phyloP scores from a whole-genome alignment of 768 basidiomycete genomes.

The Imleria badia region DNA sequence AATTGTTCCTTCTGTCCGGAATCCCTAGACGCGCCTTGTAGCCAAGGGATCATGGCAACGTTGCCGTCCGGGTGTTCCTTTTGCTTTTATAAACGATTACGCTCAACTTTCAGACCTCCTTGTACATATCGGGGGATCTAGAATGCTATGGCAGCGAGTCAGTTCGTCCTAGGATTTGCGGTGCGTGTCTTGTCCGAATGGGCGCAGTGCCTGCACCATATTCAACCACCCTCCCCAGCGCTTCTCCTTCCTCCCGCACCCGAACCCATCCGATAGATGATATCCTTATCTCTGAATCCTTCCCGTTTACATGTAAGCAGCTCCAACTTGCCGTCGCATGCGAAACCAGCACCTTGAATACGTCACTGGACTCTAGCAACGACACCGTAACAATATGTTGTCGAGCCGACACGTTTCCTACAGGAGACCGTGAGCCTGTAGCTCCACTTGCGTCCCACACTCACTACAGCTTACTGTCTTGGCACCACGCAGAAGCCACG shows the following conservation, averaged over 20 bases:
- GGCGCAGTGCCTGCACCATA: constrained; percentile 8
- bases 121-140: constrained; percentile 33
- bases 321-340: not conserved
- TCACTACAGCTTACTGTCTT: not conserved
- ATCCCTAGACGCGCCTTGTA: constrained; percentile 4
- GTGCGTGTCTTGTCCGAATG: constrained; percentile 15
- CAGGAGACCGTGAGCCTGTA: not conserved
- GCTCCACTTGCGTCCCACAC: not conserved
- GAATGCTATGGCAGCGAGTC: constrained; percentile 11
- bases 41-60: constrained; percentile 12
- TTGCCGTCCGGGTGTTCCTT: constrained; percentile 6
- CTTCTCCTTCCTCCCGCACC: constrained; percentile 11
- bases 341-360: not conserved
- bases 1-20: constrained; percentile 14
- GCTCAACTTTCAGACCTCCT: constrained; percentile 17
- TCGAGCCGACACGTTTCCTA: not conserved
- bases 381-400: not conserved
- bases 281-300: constrained; percentile 10
- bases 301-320: not conserved
- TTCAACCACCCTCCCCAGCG: not conserved
- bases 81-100: constrained; percentile 33
- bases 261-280: constrained; percentile 19
- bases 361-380: not conserved
- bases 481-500: constrained; percentile 7
- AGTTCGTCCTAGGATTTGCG: constrained; percentile 18